These are phyloP conservation scores for Talaromyces proteolyticus DNA, from an alignment of 495 filamentous ascomycete species.

Conservation along the genomic window DNA sequence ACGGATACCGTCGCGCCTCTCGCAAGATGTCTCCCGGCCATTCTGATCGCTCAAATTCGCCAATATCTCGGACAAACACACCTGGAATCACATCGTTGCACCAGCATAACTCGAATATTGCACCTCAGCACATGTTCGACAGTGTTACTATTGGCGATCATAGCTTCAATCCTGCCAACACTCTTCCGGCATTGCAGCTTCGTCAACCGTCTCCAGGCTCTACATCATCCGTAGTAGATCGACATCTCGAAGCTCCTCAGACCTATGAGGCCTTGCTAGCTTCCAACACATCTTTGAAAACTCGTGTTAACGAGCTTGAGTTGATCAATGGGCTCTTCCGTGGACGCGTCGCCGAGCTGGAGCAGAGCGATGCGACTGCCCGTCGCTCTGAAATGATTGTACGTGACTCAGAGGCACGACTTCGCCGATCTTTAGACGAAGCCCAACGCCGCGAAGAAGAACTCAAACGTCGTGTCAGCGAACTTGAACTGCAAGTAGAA, in stretches of 20 bases:
- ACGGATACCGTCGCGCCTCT: slow-evolving; percentile 59
- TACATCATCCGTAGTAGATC: slow-evolving; percentile 66
- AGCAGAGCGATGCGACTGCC: slow-evolving; percentile 66
- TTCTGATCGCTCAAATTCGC: slow-evolving; percentile 76
- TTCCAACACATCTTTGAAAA: slow-evolving; percentile 77
- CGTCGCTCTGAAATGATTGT: slow-evolving; percentile 52
- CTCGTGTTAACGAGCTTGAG: slow-evolving; percentile 87
- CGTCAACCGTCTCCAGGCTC: slow-evolving; percentile 64
- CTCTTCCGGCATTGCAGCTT: slow-evolving; percentile 44
- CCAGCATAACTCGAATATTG: slow-evolving; percentile 65
- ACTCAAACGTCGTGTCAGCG: slow-evolving; percentile 74
- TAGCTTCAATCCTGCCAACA: slow-evolving; percentile 54
- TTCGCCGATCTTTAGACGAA: slow-evolving; percentile 67
- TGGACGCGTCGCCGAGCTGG: slow-evolving; percentile 80
- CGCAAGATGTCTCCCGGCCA: slow-evolving; percentile 67
- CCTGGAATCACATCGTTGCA: slow-evolving; percentile 61
- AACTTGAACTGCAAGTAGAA: slow-evolving; percentile 65
- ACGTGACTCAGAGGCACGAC: slow-evolving; percentile 52
- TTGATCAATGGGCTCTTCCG: slow-evolving; percentile 93
- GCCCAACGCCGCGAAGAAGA: slow-evolving; percentile 72
- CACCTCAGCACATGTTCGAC: slow-evolving; percentile 74
- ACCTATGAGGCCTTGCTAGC: slow-evolving; percentile 75
- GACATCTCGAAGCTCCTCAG: slow-evolving; percentile 67
- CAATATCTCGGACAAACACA: slow-evolving; percentile 81
- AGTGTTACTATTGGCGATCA: slow-evolving; percentile 60